phyloP scores from a whole-genome alignment of 345 rosid species.

The Crucihimalaya himalaica region DNA sequence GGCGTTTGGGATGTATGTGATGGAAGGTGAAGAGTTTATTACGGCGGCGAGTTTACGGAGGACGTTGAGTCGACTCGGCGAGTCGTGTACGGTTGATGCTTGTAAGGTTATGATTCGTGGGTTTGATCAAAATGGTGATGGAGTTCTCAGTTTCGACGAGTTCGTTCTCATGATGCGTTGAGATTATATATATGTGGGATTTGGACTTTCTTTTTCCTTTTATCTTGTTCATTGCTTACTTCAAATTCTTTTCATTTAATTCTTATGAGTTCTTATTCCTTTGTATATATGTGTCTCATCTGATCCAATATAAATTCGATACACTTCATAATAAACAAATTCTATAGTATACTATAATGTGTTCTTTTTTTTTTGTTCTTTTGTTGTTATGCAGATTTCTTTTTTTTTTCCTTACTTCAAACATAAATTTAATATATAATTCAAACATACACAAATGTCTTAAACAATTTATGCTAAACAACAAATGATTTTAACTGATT shows the following conservation, averaged over 20 bases:
- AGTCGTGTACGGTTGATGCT: slow-evolving; percentile 49
- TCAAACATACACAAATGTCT: no score
- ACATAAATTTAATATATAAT: no score
- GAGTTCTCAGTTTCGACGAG: slow-evolving; percentile 69
- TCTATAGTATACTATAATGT: no score
- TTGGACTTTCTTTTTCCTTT: background rate
- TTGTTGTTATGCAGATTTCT: no score
- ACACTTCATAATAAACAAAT: background rate
- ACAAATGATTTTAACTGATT: no score
- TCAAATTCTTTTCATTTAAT: background rate
- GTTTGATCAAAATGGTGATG: slow-evolving; percentile 72
- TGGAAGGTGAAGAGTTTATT: slow-evolving; percentile 54
- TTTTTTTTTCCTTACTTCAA: no score
- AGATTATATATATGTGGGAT: background rate
- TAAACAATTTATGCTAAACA: no score
- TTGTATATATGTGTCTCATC: slow-evolving; percentile 2
- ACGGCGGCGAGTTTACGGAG: slow-evolving; percentile 56
- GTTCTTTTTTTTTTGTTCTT: no score
- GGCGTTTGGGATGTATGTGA: slow-evolving; percentile 60
- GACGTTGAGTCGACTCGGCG: slow-evolving; percentile 59
- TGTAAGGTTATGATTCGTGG: slow-evolving; percentile 61
- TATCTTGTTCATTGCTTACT: background rate
- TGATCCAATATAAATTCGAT: background rate
- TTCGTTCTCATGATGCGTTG: slow-evolving; percentile 66
- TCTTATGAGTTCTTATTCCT: background rate